Evolutionary conservation across 1,284 basidiomycete genomes (phyloP), one percentile per base, ranked within the genome.

Genomic region (Marasmius oreades): DNA sequence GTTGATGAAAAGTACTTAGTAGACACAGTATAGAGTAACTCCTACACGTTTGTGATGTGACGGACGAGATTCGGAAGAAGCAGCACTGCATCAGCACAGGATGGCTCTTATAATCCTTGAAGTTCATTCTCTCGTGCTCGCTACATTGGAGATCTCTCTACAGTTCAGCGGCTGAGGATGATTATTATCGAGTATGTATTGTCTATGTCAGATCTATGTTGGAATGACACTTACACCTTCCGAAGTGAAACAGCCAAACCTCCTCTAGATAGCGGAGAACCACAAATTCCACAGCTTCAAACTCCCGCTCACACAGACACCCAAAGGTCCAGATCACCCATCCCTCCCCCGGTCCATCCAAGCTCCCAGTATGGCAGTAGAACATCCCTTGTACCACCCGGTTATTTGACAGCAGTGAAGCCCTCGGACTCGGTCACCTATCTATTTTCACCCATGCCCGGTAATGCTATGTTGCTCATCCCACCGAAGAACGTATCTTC

Each of bases 341-440:
- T 53, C n/a, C 62, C 63, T 18, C 67, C 68, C 5, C 63, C 65
- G 2, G 43, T 62, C 1, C 65, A 67, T 51, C 63, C 66, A 51
- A 56, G 60, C 16, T 50, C 63, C 2, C 63, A 66, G 10, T 63
- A 68, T 60, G 64, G 60, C 10, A 46, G 58, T 8, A 59, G 34
- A 18, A 64, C 66, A 18, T 44, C 59, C 24, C 58, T 55, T 20
- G 64, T 66, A 23, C 69, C 69, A 14, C 69, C 70, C 26, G 63
- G 69, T 31, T 73, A 72, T 51, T 60, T 66, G 31, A 63, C 67
- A 57, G 59, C 69, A 31, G 66, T 63, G 47, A 65, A 66, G 51
- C 73, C 73, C 5, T 59, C 65, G 6, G 68, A 67, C 6, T 57
- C 69, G 14, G 64, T 75, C 51, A 69, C 66, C 18, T 77, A 77